phyloP scores from a whole-genome alignment of 1,284 basidiomycete genomes.

The Ganoderma boninense region DNA sequence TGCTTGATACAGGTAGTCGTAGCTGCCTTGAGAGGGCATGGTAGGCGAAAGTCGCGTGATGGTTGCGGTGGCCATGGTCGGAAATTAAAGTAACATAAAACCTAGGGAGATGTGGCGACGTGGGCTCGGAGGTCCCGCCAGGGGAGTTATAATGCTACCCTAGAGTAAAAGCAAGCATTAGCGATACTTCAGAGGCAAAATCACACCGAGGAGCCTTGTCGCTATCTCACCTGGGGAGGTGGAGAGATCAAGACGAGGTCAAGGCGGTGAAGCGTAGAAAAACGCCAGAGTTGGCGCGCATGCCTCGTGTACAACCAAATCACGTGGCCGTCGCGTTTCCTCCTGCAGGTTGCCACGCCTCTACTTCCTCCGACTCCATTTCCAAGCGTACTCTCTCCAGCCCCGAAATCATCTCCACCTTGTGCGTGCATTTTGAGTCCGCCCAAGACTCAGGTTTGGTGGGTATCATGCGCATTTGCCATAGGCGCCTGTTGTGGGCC shows the following conservation, averaged over 20 bases:
- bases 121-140: background rate
- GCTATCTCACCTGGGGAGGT: background rate
- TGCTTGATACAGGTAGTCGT: slow-evolving; percentile 8
- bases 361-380: background rate
- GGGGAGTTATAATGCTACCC: background rate
- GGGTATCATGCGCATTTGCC: background rate
- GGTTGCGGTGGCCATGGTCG: slow-evolving; percentile 5
- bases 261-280: background rate
- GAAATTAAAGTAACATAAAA: slow-evolving; percentile 6
- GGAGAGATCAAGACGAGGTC: background rate
- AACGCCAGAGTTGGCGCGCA: background rate
- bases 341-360: slow-evolving; percentile 1
- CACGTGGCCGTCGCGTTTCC: background rate
- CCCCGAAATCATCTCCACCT: background rate
- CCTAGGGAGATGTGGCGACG: background rate
- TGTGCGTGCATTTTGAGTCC: background rate
- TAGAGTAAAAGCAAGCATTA: background rate
- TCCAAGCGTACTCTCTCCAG: background rate
- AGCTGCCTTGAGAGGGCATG: slow-evolving; percentile 6
- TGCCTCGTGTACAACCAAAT: background rate
- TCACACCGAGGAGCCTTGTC: background rate
- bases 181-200: background rate
- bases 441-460: background rate
- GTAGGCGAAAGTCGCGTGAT: slow-evolving; percentile 5
- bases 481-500: background rate